phyloP scores from a whole-genome alignment of 2,329 filamentous ascomycete genomes.

The Pseudogymnoascus sp. region DNA sequence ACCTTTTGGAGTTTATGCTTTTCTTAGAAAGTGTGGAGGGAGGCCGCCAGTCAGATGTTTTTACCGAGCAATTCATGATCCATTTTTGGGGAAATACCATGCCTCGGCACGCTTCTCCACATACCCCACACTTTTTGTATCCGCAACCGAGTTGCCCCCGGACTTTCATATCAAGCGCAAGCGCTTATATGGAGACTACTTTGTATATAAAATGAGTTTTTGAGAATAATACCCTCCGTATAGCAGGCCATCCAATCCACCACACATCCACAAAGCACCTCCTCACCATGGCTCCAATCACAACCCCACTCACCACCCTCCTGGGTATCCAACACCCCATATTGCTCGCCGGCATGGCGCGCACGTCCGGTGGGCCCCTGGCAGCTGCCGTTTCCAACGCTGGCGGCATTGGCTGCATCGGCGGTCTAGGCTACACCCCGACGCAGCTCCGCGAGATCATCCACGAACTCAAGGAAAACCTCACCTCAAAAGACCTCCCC shows the following conservation, averaged over 20 bases:
- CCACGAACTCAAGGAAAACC: conserved; percentile 70
- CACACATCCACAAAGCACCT: background rate
- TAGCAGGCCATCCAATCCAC: background rate
- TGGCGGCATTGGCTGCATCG: conserved; percentile 66
- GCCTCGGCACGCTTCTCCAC: conserved; percentile 8
- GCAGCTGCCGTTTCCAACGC: conserved; percentile 77
- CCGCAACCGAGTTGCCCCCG: conserved; percentile 11
- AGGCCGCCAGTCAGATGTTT: background rate
- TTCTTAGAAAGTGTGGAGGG: background rate
- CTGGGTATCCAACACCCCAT: conserved; percentile 82
- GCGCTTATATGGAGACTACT: background rate
- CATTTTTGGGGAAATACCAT: conserved; percentile 26
- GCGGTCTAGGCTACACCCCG: conserved; percentile 64
- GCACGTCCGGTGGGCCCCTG: conserved; percentile 66
- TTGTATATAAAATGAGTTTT: background rate
- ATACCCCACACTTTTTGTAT: conserved; percentile 12
- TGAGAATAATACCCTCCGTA: conserved; percentile 1
- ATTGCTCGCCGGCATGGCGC: conserved; percentile 88
- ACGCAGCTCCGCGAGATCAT: conserved; percentile 70
- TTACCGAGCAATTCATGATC: background rate
- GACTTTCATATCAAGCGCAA: background rate
- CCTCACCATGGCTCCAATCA: conserved; percentile 40
- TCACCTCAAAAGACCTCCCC: conserved; percentile 58
- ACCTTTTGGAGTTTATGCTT: background rate
- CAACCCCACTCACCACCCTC: conserved; percentile 68